These are phyloP conservation scores for Didymella glomerata DNA, from an alignment of 2,329 filamentous ascomycete species.

Conservation along the genomic window DNA sequence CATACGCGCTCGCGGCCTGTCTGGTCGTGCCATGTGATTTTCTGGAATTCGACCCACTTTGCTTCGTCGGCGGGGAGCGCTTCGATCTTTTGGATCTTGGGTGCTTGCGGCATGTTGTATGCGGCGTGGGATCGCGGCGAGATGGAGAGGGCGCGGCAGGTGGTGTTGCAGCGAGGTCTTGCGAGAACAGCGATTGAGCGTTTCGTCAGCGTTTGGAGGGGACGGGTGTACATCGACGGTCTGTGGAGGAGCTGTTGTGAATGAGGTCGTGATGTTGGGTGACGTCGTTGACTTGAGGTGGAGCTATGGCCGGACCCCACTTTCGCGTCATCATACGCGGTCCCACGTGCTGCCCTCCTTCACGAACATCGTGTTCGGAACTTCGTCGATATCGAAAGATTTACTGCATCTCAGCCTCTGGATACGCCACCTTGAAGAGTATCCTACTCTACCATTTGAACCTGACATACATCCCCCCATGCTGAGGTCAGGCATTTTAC, in stretches of 20 bases:
- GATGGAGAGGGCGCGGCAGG: slow-evolving; percentile 26
- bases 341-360: not conserved
- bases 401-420: no score
- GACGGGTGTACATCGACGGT: slow-evolving; percentile 17
- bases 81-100: slow-evolving; percentile 51
- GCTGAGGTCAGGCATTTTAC: no score
- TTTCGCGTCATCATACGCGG: slow-evolving; percentile 16
- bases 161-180: not conserved
- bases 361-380: not conserved
- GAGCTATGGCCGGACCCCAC: slow-evolving; percentile 15
- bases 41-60: slow-evolving; percentile 66
- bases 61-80: slow-evolving; percentile 62
- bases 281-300: slow-evolving; percentile 12
- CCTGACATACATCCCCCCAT: no score
- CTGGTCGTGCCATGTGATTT: slow-evolving; percentile 61
- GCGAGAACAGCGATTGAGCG: not conserved
- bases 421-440: no score
- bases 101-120: slow-evolving; percentile 45
- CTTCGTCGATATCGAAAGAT: no score
- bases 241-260: not conserved
- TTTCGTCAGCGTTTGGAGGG: not conserved
- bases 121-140: slow-evolving; percentile 25
- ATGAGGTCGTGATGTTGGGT: not conserved
- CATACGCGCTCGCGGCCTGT: slow-evolving; percentile 57
- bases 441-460: no score